phyloP scores from a whole-genome alignment of 768 basidiomycete genomes.

The Leccinum subtestaceum region DNA sequence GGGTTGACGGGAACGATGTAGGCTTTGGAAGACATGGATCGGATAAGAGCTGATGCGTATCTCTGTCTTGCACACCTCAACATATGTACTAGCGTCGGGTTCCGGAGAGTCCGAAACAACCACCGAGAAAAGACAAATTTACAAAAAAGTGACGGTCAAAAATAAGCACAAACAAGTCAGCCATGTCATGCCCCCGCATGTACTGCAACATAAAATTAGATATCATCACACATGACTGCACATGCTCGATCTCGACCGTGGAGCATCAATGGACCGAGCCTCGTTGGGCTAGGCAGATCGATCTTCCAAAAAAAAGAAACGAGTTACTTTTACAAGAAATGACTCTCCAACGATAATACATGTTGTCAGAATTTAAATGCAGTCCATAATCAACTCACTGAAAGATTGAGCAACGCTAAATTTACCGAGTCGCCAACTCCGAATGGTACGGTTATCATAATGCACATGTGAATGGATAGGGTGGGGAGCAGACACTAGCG shows the following conservation, averaged over 20 bases:
- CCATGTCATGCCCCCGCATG: neutral
- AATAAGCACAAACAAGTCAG: neutral
- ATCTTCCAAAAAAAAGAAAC: no score
- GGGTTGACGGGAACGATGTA: slow-evolving; percentile 60
- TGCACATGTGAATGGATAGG: no score
- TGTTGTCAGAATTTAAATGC: neutral
- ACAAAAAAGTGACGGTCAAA: neutral
- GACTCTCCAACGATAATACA: no score
- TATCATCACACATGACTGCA: neutral
- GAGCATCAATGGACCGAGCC: neutral
- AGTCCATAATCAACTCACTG: neutral
- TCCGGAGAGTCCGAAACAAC: slow-evolving; percentile 16
- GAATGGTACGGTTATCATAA: no score
- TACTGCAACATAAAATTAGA: no score
- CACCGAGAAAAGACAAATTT: neutral
- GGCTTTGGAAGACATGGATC: slow-evolving; percentile 53
- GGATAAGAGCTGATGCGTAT: slow-evolving; percentile 20
- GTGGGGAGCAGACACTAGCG: neutral
- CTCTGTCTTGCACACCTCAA: slow-evolving; percentile 17
- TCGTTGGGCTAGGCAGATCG: no score
- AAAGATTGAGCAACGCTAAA: neutral
- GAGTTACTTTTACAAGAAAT: no score
- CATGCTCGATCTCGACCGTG: neutral
- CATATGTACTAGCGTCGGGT: slow-evolving; percentile 25
- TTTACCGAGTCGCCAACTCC: neutral